Evolutionary conservation across 352 stramenopile genomes (phyloP).

Genomic region (Phytophthora fragariae): DNA sequence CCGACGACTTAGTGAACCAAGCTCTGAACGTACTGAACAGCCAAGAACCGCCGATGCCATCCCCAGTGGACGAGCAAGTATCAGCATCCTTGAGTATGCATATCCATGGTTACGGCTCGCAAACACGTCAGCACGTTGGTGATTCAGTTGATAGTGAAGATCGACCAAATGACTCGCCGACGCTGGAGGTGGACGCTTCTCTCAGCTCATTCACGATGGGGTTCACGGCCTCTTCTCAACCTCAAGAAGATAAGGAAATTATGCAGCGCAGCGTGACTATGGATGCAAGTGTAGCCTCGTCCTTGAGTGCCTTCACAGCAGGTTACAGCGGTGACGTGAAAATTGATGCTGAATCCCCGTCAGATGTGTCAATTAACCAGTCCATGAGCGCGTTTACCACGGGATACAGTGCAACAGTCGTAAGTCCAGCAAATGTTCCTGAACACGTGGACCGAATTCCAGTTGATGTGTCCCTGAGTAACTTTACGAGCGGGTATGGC

Average conservation of each 20-base stretch:
- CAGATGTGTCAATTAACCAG: neutral
- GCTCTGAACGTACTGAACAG: constrained; percentile 43
- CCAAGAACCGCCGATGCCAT: constrained; percentile 27
- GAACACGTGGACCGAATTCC: constrained; percentile 6
- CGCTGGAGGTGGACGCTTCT: constrained; percentile 37
- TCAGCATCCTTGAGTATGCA: constrained; percentile 25
- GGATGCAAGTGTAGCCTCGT: constrained; percentile 34
- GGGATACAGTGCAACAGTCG: neutral
- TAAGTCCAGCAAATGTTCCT: neutral
- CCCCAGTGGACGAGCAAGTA: constrained; percentile 16
- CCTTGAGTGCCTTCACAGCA: constrained; percentile 50
- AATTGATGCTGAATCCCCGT: neutral
- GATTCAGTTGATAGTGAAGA: neutral
- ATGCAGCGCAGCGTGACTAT: neutral
- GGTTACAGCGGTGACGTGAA: constrained; percentile 23
- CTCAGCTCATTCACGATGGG: constrained; percentile 57
- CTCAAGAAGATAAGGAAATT: neutral
- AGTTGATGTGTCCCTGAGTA: constrained; percentile 48
- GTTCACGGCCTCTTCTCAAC: constrained; percentile 21
- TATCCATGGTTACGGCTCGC: constrained; percentile 8
- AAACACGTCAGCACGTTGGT: neutral
- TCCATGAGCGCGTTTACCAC: constrained; percentile 18
- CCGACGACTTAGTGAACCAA: constrained; percentile 31
- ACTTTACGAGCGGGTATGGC: constrained; percentile 33
- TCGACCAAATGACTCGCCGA: neutral